A percentile compares a stretch with the other conserved stretches of the same genome.
Conservation (phyloP, 2,329 filamentous ascomycete species). For the Penicillium hordei region DNA sequence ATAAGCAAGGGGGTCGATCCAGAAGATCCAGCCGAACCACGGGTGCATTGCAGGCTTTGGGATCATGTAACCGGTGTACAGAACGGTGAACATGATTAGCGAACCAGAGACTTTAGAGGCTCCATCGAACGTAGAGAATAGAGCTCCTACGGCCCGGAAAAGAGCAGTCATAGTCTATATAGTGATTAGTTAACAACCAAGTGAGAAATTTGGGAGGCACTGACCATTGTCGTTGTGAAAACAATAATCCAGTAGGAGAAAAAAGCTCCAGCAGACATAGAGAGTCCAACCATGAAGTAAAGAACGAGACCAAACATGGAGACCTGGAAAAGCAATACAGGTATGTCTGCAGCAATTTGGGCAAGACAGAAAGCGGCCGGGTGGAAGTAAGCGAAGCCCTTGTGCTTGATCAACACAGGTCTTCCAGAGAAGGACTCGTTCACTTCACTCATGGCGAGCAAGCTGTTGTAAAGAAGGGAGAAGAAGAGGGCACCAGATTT, state of each 20-base stretch:
- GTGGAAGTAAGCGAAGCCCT: constrained; percentile 58
- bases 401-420: constrained; percentile 60
- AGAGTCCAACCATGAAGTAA: constrained; percentile 65
- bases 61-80: constrained; percentile 48
- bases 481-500: constrained; percentile 67
- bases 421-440: constrained; percentile 62
- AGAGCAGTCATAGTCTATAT: constrained; percentile 56
- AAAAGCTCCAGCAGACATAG: constrained; percentile 53
- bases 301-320: constrained; percentile 58
- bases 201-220: constrained; percentile 10
- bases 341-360: constrained; percentile 52
- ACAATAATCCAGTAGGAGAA: constrained; percentile 63
- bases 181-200: constrained; percentile 12
- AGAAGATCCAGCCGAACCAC: constrained; percentile 53
- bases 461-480: constrained; percentile 60
- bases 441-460: constrained; percentile 67
- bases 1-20: constrained; percentile 42
- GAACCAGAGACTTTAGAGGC: constrained; percentile 56
- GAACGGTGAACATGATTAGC: constrained; percentile 36
- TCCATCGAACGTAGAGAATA: constrained; percentile 57
- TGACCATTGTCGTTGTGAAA: constrained; percentile 53
- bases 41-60: constrained; percentile 52
- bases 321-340: constrained; percentile 60
- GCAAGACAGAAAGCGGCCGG: constrained; percentile 49
- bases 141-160: constrained; percentile 58